These are phyloP conservation scores for Backusella macrospora DNA, from an alignment of 192 early-diverging fungal species.

Conservation along the genomic window DNA sequence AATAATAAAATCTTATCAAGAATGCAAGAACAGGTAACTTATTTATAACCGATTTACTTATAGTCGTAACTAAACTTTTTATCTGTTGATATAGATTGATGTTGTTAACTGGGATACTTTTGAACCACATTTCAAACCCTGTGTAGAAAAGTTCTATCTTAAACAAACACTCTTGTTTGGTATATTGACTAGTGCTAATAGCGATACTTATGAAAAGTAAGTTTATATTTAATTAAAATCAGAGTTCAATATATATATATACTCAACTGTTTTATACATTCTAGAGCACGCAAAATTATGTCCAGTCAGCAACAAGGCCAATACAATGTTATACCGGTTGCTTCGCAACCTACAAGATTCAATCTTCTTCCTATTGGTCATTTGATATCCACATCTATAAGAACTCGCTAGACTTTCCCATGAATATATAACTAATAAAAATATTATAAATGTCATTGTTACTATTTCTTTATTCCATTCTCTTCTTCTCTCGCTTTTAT, in stretches of 20 bases:
- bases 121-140: constrained; percentile 48
- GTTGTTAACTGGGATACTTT: constrained; percentile 64
- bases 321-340: constrained; percentile 58
- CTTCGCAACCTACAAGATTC: constrained; percentile 55
- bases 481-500: no score
- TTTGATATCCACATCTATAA: constrained; percentile 10
- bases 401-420: neutral
- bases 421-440: neutral
- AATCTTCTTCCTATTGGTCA: constrained; percentile 62
- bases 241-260: neutral
- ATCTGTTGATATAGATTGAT: constrained; percentile 57
- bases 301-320: constrained; percentile 46
- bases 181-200: constrained; percentile 50
- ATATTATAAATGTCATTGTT: neutral
- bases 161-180: constrained; percentile 58
- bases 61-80: neutral
- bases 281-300: constrained; percentile 17
- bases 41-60: neutral
- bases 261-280: neutral
- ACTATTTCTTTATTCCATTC: no score
- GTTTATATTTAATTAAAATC: constrained; percentile 24
- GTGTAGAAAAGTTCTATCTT: constrained; percentile 63
- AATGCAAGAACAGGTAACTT: constrained; percentile 21
- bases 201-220: constrained; percentile 48
- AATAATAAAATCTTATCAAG: neutral